Evolutionary conservation across 2,329 filamentous ascomycete genomes (phyloP).

Genomic region (Bimuria novae-zelandiae): DNA sequence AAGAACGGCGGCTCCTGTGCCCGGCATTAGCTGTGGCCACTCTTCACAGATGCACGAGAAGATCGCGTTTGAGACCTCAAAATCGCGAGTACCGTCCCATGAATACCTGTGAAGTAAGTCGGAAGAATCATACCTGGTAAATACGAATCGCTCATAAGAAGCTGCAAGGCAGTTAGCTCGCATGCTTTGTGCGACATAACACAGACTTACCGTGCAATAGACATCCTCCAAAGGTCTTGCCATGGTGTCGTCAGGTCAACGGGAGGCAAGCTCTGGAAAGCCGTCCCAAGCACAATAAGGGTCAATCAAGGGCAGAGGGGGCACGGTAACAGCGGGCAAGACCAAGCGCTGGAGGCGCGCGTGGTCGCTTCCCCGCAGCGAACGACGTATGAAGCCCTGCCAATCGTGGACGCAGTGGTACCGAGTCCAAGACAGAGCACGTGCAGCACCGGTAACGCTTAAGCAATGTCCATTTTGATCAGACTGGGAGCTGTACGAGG

Average conservation of each 20-base stretch:
- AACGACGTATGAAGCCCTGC: conserved; percentile 25
- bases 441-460: neutral
- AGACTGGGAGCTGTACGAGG: conserved; percentile 16
- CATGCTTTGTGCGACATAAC: conserved; percentile 19
- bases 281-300: neutral
- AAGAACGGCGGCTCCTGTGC: conserved; percentile 82
- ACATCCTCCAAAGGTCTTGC: conserved; percentile 58
- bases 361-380: conserved; percentile 34
- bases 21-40: conserved; percentile 12
- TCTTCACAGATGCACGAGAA: neutral
- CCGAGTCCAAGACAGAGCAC: conserved; percentile 18
- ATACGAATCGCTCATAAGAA: conserved; percentile 90
- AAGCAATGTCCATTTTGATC: conserved; percentile 21
- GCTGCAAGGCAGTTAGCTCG: conserved; percentile 58
- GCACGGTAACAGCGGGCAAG: conserved; percentile 12
- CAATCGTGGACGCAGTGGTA: conserved; percentile 24
- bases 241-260: conserved; percentile 28
- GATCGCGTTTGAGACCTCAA: neutral
- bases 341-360: conserved; percentile 9
- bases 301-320: neutral
- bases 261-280: conserved; percentile 2
- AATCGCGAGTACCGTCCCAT: neutral
- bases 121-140: conserved; percentile 70
- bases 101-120: neutral
- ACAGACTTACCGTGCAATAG: conserved; percentile 64